Evolutionary conservation across 2,329 filamentous ascomycete species (phyloP).

Genomic region (Cordyceps militaris): DNA sequence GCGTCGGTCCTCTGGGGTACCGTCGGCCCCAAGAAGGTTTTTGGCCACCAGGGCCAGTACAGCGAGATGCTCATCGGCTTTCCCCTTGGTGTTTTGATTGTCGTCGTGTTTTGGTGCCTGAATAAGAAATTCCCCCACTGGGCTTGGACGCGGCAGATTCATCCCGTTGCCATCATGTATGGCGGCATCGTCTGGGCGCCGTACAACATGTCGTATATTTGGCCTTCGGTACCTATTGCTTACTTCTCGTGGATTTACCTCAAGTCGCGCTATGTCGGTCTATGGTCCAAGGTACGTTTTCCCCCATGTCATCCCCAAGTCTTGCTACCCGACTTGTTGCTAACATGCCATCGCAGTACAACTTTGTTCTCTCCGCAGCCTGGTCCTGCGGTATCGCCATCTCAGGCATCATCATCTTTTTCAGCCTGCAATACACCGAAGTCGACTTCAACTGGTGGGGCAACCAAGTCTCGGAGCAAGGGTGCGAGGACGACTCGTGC

Average conservation of each 20-base stretch:
- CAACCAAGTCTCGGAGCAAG: constrained; percentile 33
- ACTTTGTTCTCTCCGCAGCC: constrained; percentile 46
- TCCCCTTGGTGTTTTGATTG: constrained; percentile 39
- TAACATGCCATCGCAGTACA: constrained; percentile 32
- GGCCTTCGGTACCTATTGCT: constrained; percentile 45
- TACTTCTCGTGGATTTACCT: constrained; percentile 47
- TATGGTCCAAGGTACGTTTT: constrained; percentile 43
- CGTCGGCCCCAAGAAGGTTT: constrained; percentile 44
- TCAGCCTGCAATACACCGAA: constrained; percentile 39
- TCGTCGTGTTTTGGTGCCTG: constrained; percentile 34
- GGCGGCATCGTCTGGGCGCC: constrained; percentile 40
- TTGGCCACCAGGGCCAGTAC: constrained; percentile 42
- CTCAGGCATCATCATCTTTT: constrained; percentile 46
- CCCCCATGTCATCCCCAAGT: neutral
- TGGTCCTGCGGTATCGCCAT: constrained; percentile 45
- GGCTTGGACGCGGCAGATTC: constrained; percentile 37
- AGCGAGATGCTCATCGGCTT: constrained; percentile 42
- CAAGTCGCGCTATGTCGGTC: constrained; percentile 39
- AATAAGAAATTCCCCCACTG: constrained; percentile 35
- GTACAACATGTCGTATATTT: constrained; percentile 45
- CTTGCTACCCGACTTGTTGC: neutral
- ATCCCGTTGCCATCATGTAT: constrained; percentile 41
- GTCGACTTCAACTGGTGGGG: constrained; percentile 43
- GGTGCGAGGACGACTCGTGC: constrained; percentile 37
- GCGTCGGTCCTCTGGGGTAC: constrained; percentile 50